Evolutionary conservation across 2,329 filamentous ascomycete species (phyloP).

Genomic region (Aspergillus fumigatiaffinis): DNA sequence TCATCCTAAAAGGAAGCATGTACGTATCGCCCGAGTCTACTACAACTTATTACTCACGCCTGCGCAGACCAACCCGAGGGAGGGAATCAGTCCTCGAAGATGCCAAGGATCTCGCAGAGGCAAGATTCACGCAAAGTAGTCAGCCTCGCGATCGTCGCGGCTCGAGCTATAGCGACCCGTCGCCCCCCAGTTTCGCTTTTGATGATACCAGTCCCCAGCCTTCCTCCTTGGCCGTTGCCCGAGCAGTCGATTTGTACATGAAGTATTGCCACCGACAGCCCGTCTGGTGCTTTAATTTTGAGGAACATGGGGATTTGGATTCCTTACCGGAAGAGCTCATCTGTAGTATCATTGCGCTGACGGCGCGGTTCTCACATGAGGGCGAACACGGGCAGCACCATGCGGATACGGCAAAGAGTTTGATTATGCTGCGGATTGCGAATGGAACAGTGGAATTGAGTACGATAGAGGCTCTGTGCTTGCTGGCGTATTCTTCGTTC

Average conservation of each 20-base stretch:
- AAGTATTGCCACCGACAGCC: slow-evolving; percentile 37
- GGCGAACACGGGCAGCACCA: slow-evolving; percentile 29
- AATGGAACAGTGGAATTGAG: slow-evolving; percentile 49
- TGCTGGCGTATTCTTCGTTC: slow-evolving; percentile 49
- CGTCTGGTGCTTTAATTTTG: slow-evolving; percentile 35
- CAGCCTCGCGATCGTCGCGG: slow-evolving; percentile 16
- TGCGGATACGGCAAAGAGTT: slow-evolving; percentile 35
- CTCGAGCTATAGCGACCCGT: slow-evolving; percentile 15
- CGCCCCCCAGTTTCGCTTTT: slow-evolving; percentile 19
- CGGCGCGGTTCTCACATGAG: slow-evolving; percentile 29
- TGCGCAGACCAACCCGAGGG: neutral
- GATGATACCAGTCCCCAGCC: slow-evolving; percentile 23
- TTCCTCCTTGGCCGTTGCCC: slow-evolving; percentile 19
- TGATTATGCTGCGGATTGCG: slow-evolving; percentile 48
- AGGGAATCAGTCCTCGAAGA: neutral
- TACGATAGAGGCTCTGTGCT: slow-evolving; percentile 50
- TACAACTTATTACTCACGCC: neutral
- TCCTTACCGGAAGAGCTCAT: slow-evolving; percentile 30
- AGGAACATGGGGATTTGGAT: slow-evolving; percentile 27
- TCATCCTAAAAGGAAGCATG: slow-evolving; percentile 42
- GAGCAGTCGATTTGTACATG: slow-evolving; percentile 32
- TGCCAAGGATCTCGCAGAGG: slow-evolving; percentile 12
- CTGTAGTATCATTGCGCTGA: slow-evolving; percentile 32
- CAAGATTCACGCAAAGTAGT: slow-evolving; percentile 13
- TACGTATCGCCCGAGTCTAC: neutral